These are phyloP conservation scores for Krasilnikovozyma curviuscula DNA, from an alignment of 768 basidiomycete genomes.

Conservation along the genomic window DNA sequence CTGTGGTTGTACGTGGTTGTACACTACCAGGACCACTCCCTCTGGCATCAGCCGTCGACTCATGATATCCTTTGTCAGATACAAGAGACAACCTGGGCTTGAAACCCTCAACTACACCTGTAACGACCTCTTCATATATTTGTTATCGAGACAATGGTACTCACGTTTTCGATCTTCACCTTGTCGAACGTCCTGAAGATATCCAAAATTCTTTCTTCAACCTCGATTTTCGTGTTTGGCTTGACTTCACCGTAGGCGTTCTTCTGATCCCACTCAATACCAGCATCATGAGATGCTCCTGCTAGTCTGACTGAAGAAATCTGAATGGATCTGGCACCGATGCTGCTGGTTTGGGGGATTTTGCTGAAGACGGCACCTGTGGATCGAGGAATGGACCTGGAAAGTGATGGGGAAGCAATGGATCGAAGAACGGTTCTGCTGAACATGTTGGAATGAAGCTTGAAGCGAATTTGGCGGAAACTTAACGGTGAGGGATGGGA, in stretches of 20 bases:
- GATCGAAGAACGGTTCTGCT: no score
- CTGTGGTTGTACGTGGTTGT: no score
- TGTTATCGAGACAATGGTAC: constrained; percentile 23
- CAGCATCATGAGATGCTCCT: constrained; percentile 1
- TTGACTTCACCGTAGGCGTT: constrained; percentile 48
- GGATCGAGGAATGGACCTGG: background rate
- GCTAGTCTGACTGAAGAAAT: background rate
- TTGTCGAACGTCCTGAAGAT: constrained; percentile 79
- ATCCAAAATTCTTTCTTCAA: constrained; percentile 56
- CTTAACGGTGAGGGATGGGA: no score
- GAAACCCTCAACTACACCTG: no score
- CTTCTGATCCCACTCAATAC: constrained; percentile 33
- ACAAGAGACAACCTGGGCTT: no score
- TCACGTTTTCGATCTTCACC: constrained; percentile 53
- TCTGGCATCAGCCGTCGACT: no score
- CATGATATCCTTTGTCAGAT: no score
- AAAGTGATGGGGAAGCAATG: background rate
- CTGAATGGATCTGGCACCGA: background rate
- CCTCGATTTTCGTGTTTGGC: constrained; percentile 43
- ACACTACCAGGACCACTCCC: no score
- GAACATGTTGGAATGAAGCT: no score
- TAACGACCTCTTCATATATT: no score
- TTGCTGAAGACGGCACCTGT: background rate
- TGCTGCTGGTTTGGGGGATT: background rate
- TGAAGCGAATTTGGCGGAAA: no score